phyloP scores from a whole-genome alignment of 2,329 filamentous ascomycete genomes.

The Clathrospora elynae region DNA sequence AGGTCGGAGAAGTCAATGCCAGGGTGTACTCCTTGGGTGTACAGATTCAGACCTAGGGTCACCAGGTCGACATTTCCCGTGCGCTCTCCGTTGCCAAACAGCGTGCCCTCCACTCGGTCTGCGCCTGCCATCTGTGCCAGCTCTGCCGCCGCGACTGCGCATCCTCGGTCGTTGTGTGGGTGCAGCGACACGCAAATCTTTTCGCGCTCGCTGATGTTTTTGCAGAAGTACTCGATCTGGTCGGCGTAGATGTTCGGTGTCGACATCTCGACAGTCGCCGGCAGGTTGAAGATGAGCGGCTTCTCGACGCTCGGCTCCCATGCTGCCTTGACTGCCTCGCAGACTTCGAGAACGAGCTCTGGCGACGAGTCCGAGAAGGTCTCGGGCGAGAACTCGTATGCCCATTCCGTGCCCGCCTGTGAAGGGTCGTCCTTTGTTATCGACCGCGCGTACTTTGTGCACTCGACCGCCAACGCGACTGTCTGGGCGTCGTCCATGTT shows the following conservation, averaged over 20 bases:
- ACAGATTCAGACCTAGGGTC: constrained; percentile 89
- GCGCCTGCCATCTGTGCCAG: constrained; percentile 95
- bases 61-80: constrained; percentile 96
- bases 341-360: constrained; percentile 81
- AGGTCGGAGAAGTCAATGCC: constrained; percentile 92
- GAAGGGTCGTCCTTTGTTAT: constrained; percentile 81
- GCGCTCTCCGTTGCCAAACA: constrained; percentile 93
- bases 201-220: constrained; percentile 79
- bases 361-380: constrained; percentile 88
- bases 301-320: constrained; percentile 82
- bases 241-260: constrained; percentile 97
- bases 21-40: constrained; percentile 87
- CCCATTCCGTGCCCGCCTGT: constrained; percentile 67
- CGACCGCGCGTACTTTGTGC: constrained; percentile 82
- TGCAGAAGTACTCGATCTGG: constrained; percentile 94
- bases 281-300: constrained; percentile 95
- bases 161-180: constrained; percentile 93
- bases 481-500: constrained; percentile 82
- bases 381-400: constrained; percentile 83
- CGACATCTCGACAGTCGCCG: constrained; percentile 92
- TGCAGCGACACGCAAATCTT: constrained; percentile 90
- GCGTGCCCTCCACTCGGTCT: constrained; percentile 88
- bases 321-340: constrained; percentile 89
- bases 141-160: constrained; percentile 86
- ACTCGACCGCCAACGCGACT: constrained; percentile 80